These are phyloP conservation scores for Stylosanthes scabra DNA, from an alignment of 331 rosid genomes.

Conservation along the genomic window DNA sequence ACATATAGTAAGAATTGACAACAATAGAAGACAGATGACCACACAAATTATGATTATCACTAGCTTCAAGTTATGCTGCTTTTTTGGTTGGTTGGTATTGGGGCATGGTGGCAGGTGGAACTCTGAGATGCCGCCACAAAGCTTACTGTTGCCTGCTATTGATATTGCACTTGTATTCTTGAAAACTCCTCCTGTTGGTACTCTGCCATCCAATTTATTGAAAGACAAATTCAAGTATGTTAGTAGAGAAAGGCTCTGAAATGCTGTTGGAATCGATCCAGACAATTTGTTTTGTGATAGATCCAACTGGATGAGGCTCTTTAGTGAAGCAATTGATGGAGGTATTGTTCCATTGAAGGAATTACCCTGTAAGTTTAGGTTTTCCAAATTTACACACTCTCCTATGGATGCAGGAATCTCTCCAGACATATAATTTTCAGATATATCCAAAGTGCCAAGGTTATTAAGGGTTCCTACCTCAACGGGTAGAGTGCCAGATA, in stretches of 20 bases:
- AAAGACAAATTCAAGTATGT: neutral
- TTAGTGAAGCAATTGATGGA: slow-evolving; percentile 13
- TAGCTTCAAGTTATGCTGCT: too few species aligned
- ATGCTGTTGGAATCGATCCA: slow-evolving; percentile 24
- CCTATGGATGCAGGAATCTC: slow-evolving; percentile 10
- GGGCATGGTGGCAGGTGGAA: neutral
- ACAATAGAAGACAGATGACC: neutral
- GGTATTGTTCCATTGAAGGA: slow-evolving; percentile 30
- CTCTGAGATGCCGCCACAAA: neutral
- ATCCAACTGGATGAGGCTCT: slow-evolving; percentile 7
- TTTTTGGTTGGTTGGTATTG: neutral
- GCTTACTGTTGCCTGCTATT: neutral
- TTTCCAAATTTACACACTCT: slow-evolving; percentile 5
- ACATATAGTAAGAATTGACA: neutral
- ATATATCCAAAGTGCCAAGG: neutral
- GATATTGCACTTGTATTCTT: neutral
- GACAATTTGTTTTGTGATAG: slow-evolving; percentile 29
- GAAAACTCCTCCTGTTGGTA: neutral
- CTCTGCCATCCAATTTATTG: neutral
- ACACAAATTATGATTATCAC: neutral
- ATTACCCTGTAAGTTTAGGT: slow-evolving; percentile 6
- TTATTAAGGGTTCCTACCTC: slow-evolving; percentile 19
- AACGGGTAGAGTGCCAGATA: neutral
- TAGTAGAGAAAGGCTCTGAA: neutral
- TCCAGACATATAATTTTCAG: slow-evolving; percentile 17